Evolutionary conservation across 2,329 filamentous ascomycete genomes (phyloP).

Genomic region (Aspergillus terreus): DNA sequence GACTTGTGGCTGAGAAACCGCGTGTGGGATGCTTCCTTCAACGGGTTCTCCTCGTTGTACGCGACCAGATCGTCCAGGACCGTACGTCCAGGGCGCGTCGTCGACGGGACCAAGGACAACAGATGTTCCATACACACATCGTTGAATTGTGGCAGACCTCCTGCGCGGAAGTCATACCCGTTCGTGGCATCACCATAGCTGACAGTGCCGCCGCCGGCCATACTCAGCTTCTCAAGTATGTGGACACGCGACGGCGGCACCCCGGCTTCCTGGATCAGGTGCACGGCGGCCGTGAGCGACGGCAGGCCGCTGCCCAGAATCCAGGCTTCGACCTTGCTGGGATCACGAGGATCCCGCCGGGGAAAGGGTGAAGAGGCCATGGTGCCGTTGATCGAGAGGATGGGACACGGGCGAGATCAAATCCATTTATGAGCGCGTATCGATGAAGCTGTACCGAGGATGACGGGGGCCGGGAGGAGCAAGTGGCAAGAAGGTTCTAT

Average conservation of each 20-base stretch:
- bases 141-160: constrained; percentile 32
- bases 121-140: constrained; percentile 32
- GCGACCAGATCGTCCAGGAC: constrained; percentile 17
- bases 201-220: constrained; percentile 29
- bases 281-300: constrained; percentile 33
- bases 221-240: constrained; percentile 29
- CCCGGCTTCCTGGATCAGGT: constrained; percentile 33
- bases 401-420: neutral
- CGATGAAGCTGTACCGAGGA: neutral
- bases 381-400: neutral
- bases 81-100: constrained; percentile 7
- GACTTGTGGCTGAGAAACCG: constrained; percentile 11
- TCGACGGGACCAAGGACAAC: constrained; percentile 30
- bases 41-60: neutral
- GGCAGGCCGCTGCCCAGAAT: constrained; percentile 36
- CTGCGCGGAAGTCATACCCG: constrained; percentile 36
- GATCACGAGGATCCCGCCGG: neutral
- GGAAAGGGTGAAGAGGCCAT: neutral
- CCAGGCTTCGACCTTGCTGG: constrained; percentile 24
- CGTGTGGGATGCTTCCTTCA: constrained; percentile 6
- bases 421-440: neutral
- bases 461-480: neutral
- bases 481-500: neutral
- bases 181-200: constrained; percentile 26
- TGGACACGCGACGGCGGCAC: constrained; percentile 32